These are phyloP conservation scores for Coemansia sp. DNA, from an alignment of 192 early-diverging fungal genomes.

Conservation along the genomic window DNA sequence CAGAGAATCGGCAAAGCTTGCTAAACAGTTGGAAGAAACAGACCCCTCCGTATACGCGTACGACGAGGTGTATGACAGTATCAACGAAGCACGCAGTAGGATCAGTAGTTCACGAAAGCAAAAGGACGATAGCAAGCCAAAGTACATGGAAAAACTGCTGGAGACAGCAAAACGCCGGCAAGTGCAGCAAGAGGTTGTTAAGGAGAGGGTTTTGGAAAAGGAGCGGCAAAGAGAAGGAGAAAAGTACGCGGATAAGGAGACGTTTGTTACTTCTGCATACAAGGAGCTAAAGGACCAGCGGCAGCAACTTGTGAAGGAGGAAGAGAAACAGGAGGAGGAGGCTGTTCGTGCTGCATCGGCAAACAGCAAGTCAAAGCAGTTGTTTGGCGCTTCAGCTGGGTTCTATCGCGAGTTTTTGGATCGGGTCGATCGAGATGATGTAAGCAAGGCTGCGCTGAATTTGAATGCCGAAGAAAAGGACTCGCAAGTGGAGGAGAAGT, in stretches of 20 bases:
- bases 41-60: slow-evolving; percentile 43
- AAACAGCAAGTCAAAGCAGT: not conserved
- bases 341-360: not conserved
- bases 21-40: slow-evolving; percentile 12
- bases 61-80: slow-evolving; percentile 44
- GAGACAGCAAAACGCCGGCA: slow-evolving; percentile 44
- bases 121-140: slow-evolving; percentile 26
- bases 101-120: slow-evolving; percentile 13
- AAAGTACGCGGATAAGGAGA: slow-evolving; percentile 42
- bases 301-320: slow-evolving; percentile 26
- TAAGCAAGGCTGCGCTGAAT: slow-evolving; percentile 59
- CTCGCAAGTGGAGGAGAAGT: not conserved
- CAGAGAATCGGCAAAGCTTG: slow-evolving; percentile 20
- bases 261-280: slow-evolving; percentile 41
- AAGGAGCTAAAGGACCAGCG: slow-evolving; percentile 47
- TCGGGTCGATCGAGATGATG: slow-evolving; percentile 64
- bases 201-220: slow-evolving; percentile 39
- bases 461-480: not conserved
- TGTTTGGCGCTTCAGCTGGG: slow-evolving; percentile 10
- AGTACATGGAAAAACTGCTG: slow-evolving; percentile 49
- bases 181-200: slow-evolving; percentile 35
- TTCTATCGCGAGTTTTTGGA: slow-evolving; percentile 31
- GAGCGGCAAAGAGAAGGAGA: slow-evolving; percentile 41
- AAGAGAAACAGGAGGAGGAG: slow-evolving; percentile 26
- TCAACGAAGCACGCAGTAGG: slow-evolving; percentile 13